Evolutionary conservation across 441 rosid genomes (phyloP), one percentile per base, ranked within the genome.

Genomic region (Mallotus japonicus): DNA sequence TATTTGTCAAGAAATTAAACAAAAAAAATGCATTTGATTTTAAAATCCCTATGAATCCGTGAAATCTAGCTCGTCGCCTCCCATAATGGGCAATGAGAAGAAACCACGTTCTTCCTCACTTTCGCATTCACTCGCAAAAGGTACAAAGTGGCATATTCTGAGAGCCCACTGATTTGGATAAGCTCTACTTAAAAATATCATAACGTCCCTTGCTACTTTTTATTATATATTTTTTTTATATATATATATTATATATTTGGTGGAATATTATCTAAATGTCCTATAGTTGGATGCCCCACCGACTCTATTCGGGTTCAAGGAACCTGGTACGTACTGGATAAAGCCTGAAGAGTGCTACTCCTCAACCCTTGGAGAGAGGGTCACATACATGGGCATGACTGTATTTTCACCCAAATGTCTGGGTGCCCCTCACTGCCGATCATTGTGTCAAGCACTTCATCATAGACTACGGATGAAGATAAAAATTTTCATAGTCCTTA

Each of bases 161-260:
- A 53, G 70, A 1, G 62, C 73, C 74, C 71, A 24, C 75, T 17
- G 73, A 2, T 74, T 20, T 62, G 76, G 83, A 82, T 83, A 75
- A 82, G 80, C 72, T 69, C 61, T 1, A 5, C 3, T 0, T 0
- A 5, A 15, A 70, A 75, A 14, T 73, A 67, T 84, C 2, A 50
- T 22, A 54, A 1, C 60, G 7, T 51, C 83, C 75, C 13, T n/a
- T 14, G 19, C 0, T 11, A 24, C 2, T 24, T 24, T n/a, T n/a
- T n/a, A n/a, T n/a, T n/a, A n/a, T n/a, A n/a, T n/a, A n/a, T n/a
- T n/a, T n/a, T n/a, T n/a, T n/a, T n/a, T n/a, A n/a, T n/a, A n/a
- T n/a, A n/a, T n/a, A n/a, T n/a, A n/a, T n/a, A n/a, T n/a, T n/a
- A n/a, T n/a, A 42, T 42, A 42, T 42, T 42, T 42, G 46, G 46